phyloP scores from a whole-genome alignment of 176 grass and related monocot genomes.

The Leersia perrieri region DNA sequence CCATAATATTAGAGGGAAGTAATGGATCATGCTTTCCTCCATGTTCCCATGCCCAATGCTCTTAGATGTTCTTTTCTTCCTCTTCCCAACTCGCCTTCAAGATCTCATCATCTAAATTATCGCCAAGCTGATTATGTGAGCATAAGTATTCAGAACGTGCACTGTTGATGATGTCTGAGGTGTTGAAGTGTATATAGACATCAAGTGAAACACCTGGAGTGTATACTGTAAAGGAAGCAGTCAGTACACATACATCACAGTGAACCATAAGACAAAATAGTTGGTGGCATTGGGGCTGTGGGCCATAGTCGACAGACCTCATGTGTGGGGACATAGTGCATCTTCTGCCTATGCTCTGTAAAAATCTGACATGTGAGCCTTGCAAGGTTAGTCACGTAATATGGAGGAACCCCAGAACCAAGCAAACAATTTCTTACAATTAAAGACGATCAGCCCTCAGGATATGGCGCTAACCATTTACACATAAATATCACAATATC shows the following conservation, averaged over 20 bases:
- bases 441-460: background rate
- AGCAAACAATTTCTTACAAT: background rate
- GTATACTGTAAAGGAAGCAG: background rate
- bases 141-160: background rate
- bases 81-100: background rate
- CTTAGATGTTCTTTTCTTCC: background rate
- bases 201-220: background rate
- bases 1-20: background rate
- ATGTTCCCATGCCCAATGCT: background rate
- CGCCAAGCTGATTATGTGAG: background rate
- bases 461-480: background rate
- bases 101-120: background rate
- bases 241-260: background rate
- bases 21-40: background rate
- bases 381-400: background rate
- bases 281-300: background rate
- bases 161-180: background rate
- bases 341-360: background rate
- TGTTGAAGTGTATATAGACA: constrained; percentile 20
- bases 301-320: background rate
- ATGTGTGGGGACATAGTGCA: background rate
- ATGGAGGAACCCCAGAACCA: background rate
- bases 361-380: background rate
- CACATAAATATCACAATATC: background rate
- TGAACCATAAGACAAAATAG: background rate